Percentiles rank a stretch among this genome's conserved stretches.
Conservation (phyloP, 352 stramenopile genomes). For the Phytopythium oedochilum region DNA sequence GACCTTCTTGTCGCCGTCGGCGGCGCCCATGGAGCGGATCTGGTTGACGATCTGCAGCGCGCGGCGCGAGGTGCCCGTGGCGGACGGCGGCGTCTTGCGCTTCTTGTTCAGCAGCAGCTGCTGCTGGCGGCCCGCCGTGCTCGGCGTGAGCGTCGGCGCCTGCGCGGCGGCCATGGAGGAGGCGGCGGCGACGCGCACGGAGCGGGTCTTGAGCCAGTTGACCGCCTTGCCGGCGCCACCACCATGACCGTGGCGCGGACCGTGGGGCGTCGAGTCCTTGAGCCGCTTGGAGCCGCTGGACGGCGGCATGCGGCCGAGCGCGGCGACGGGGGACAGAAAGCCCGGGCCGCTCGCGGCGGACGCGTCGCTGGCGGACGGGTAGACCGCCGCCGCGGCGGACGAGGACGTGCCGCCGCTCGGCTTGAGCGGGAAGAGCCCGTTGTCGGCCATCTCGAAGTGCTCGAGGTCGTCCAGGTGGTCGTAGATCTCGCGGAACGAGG, state of each 20-base stretch:
- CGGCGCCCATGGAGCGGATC: constrained; percentile 54
- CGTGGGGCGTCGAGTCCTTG: constrained; percentile 53
- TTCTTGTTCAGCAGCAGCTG: constrained; percentile 29
- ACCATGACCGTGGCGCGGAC: constrained; percentile 16
- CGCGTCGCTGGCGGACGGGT: background rate
- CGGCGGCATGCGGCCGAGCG: constrained; percentile 24
- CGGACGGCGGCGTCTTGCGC: constrained; percentile 62
- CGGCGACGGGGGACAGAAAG: constrained; percentile 61
- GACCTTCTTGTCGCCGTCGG: constrained; percentile 23
- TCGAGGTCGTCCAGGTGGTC: constrained; percentile 75
- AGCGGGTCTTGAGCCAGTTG: constrained; percentile 79
- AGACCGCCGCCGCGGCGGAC: background rate
- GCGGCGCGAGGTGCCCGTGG: constrained; percentile 45
- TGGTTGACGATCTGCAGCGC: constrained; percentile 84
- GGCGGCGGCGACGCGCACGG: constrained; percentile 22
- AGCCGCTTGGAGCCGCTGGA: constrained; percentile 48
- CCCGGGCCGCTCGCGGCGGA: constrained; percentile 7
- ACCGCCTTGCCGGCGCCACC: constrained; percentile 42
- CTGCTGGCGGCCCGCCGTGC: constrained; percentile 14
- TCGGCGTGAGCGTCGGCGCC: constrained; percentile 35
- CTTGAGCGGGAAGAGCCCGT: constrained; percentile 74
- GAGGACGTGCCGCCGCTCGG: constrained; percentile 19
- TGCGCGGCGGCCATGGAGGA: constrained; percentile 9
- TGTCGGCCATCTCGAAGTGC: constrained; percentile 75
- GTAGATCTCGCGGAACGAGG: constrained; percentile 74